phyloP scores from a whole-genome alignment of 2,329 filamentous ascomycete genomes.

The Sporothrix sp. region DNA sequence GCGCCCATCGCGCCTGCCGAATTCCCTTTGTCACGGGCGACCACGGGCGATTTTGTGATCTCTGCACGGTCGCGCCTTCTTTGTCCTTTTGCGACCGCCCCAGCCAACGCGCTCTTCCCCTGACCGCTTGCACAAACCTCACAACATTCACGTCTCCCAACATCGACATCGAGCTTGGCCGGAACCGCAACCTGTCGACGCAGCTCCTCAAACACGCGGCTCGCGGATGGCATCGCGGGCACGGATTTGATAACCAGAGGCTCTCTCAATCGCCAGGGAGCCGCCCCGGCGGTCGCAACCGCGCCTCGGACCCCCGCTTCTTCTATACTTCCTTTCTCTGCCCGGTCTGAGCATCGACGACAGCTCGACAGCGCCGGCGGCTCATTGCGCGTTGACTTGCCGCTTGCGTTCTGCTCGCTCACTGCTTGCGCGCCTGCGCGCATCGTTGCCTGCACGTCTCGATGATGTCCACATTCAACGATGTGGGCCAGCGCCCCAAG shows the following conservation, averaged over 20 bases:
- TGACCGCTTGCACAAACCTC: not conserved
- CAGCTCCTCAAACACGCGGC: no score
- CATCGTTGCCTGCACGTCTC: slow-evolving; percentile 16
- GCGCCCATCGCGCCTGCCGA: not conserved
- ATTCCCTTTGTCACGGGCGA: not conserved
- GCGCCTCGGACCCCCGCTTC: no score
- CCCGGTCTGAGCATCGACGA: not conserved
- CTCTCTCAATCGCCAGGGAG: not conserved
- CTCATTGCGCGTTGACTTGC: no score
- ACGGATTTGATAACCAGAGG: not conserved
- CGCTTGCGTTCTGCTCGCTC: no score
- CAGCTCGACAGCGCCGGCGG: no score
- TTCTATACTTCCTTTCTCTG: not conserved
- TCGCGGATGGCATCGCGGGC: slow-evolving; percentile 1
- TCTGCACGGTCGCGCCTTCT: slow-evolving; percentile 1
- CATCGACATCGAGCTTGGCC: not conserved
- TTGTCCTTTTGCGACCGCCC: not conserved
- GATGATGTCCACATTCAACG: slow-evolving; percentile 19
- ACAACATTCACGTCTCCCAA: not conserved
- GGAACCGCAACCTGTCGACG: not conserved
- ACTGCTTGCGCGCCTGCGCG: slow-evolving; percentile 1
- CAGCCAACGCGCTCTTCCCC: slow-evolving; percentile 1
- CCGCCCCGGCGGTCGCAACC: not conserved
- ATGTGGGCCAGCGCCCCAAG: slow-evolving; percentile 20
- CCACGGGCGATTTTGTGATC: not conserved